Base-by-base conservation (phyloP, 2,329 filamentous ascomycete species). In the Sclerotinia sclerotiorum region DNA sequence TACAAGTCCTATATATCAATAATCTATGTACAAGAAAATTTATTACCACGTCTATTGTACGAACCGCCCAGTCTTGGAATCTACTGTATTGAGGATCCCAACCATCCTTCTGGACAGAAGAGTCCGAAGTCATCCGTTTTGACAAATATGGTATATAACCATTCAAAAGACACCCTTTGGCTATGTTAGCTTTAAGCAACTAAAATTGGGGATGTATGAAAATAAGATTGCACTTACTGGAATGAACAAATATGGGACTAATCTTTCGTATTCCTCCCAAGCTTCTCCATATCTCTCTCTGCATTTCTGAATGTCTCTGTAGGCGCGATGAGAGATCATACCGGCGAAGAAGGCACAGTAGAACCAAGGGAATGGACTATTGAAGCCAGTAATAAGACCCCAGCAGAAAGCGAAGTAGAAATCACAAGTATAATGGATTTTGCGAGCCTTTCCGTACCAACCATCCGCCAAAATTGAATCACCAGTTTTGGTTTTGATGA, bases 321-420 rank as follows among this genome's bases (percentile, higher is more conserved):
- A 82, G 5, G 91, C 90, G 69, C 92, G 89, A 79, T 96, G 92
- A 13, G 88, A 83, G 76, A 95, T 94, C 91, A 94, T 94, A 73
- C 81, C 80, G 24, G 83, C 82, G 78, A 96, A 96, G 82, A 96
- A 96, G 48, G 91, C 79, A 0, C 91, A 90, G 78, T 96, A 94
- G 80, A 96, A 95, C 91, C 92, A 96, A 0, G 92, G 92, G 80
- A 94, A 94, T 0, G 92, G 91, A 76, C 89, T 92, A 55, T 83
- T 82, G 80, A 94, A 94, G 15, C 92, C 92, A 3, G 90, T 93
- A 73, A 94, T 89, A n/a, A 94, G 79, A 32, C 88, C 92, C 92
- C 92, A 95, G 71, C 83, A 86, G 67, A 92, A 77, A 8, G 92
- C 90, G 76, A 94, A 94, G 81, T 86, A 94, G 6, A 90, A 79